These are phyloP conservation scores for Leucosporidium yakuticum DNA, from an alignment of 768 basidiomycete species.

Conservation along the genomic window DNA sequence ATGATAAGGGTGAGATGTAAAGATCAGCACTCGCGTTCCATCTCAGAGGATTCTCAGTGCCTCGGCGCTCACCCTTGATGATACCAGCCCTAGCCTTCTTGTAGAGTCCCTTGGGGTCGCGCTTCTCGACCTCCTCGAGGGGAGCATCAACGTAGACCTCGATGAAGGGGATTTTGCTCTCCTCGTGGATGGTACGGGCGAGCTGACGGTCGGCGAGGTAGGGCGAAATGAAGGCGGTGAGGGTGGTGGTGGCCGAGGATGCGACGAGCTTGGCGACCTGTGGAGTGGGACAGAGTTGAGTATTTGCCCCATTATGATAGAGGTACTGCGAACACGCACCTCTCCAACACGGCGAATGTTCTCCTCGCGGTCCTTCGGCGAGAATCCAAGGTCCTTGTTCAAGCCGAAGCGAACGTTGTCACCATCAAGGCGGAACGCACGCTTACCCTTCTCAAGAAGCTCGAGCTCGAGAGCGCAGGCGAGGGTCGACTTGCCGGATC, in stretches of 20 bases:
- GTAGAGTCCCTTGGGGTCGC: conserved; percentile 97
- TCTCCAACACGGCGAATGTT: conserved; percentile 97
- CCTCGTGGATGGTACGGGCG: conserved; percentile 74
- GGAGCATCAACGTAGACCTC: conserved; percentile 96
- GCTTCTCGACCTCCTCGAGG: conserved; percentile 73
- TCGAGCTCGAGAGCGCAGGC: conserved; percentile 96
- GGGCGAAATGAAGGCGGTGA: conserved; percentile 99
- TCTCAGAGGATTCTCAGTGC: background rate
- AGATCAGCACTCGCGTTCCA: background rate
- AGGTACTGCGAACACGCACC: conserved; percentile 48
- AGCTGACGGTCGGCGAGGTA: conserved; percentile 77
- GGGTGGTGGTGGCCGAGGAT: conserved; percentile 71
- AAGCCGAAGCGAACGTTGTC: conserved; percentile 93
- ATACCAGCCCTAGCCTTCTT: conserved; percentile 91
- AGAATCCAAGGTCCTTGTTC: conserved; percentile 93
- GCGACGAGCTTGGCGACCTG: conserved; percentile 93
- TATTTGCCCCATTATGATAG: background rate
- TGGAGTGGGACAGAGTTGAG: background rate
- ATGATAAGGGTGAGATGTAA: background rate
- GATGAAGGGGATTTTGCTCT: conserved; percentile 68
- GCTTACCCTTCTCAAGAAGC: conserved; percentile 75
- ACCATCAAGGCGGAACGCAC: conserved; percentile 87
- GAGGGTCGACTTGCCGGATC: conserved; percentile 72
- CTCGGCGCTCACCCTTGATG: conserved; percentile 67
- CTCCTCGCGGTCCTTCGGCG: conserved; percentile 82